Evolutionary conservation across 495 filamentous ascomycete genomes (phyloP).

Genomic region (Penicillium silybi): DNA sequence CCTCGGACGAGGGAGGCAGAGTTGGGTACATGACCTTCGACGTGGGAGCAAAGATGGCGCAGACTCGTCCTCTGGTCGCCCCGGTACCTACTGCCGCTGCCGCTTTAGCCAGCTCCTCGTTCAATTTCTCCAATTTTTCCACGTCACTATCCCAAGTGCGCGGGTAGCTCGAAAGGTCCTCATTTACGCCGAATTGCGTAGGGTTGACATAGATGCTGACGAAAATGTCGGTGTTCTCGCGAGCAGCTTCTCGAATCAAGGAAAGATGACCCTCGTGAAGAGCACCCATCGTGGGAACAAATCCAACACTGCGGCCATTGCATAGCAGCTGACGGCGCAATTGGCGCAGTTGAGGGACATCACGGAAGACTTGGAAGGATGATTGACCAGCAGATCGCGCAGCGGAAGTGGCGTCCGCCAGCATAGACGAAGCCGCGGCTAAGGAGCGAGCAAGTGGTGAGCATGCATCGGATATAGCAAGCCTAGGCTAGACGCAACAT

Average conservation of each 20-base stretch:
- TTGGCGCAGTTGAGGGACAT: slow-evolving; percentile 65
- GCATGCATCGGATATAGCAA: slow-evolving; percentile 14
- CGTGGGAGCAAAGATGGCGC: slow-evolving; percentile 80
- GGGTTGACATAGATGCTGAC: slow-evolving; percentile 95
- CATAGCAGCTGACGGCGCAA: slow-evolving; percentile 66
- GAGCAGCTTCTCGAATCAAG: slow-evolving; percentile 79
- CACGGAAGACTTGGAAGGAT: slow-evolving; percentile 67
- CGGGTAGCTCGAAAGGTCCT: slow-evolving; percentile 85
- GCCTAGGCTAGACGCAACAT: slow-evolving; percentile 8
- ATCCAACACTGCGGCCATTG: slow-evolving; percentile 68
- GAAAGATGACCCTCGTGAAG: slow-evolving; percentile 88
- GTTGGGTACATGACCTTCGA: slow-evolving; percentile 83
- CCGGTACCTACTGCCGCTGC: no score
- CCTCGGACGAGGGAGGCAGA: slow-evolving; percentile 75
- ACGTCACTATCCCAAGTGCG: slow-evolving; percentile 83
- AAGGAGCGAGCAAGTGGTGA: slow-evolving; percentile 4
- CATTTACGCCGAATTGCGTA: slow-evolving; percentile 87
- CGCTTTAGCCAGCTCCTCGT: slow-evolving; percentile 57
- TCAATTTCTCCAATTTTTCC: slow-evolving; percentile 59
- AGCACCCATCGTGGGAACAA: slow-evolving; percentile 97
- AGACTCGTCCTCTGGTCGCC: slow-evolving; percentile 56
- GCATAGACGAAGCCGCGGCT: slow-evolving; percentile 27
- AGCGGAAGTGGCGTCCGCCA: slow-evolving; percentile 24
- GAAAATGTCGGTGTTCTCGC: slow-evolving; percentile 78
- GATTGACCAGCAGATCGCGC: slow-evolving; percentile 22